These are phyloP conservation scores for Collybia mongolica DNA, from an alignment of 768 basidiomycete genomes.

Conservation along the genomic window DNA sequence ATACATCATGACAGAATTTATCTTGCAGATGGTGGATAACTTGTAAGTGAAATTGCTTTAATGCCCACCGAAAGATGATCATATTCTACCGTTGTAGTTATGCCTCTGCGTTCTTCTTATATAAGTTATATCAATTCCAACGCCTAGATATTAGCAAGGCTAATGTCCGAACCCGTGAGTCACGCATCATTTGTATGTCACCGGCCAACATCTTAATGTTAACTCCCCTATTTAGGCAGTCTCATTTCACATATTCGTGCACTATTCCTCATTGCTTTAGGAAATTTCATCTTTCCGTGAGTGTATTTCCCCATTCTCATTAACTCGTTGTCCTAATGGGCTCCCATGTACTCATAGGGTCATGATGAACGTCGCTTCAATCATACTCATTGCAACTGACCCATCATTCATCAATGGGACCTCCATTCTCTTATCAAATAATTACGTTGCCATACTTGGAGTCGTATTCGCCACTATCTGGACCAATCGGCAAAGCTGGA, in stretches of 20 bases:
- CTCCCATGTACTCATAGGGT: too few relatives aligned
- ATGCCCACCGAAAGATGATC: constrained; percentile 1
- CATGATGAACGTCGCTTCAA: constrained; percentile 23
- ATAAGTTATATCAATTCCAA: too few relatives aligned
- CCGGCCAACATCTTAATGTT: background rate
- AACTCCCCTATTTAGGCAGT: constrained; percentile 11
- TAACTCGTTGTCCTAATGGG: too few relatives aligned
- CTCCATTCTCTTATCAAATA: constrained; percentile 22
- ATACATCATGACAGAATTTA: constrained; percentile 27
- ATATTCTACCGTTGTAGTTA: too few relatives aligned
- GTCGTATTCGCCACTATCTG: constrained; percentile 35
- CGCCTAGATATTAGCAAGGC: too few relatives aligned
- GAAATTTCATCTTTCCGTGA: constrained; percentile 37
- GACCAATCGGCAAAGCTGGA: constrained; percentile 20
- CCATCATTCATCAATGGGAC: constrained; percentile 19
- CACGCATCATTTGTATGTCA: too few relatives aligned
- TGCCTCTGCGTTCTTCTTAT: too few relatives aligned
- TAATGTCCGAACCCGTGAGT: too few relatives aligned
- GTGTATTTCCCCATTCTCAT: constrained; percentile 16
- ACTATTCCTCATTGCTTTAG: constrained; percentile 32
- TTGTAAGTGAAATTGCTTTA: constrained; percentile 19
- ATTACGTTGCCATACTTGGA: constrained; percentile 32
- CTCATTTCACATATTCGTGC: constrained; percentile 22
- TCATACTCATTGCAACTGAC: constrained; percentile 24
- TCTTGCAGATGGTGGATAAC: constrained; percentile 31